Evolutionary conservation across 495 filamentous ascomycete species (phyloP).

Genomic region (Niebla homalea): DNA sequence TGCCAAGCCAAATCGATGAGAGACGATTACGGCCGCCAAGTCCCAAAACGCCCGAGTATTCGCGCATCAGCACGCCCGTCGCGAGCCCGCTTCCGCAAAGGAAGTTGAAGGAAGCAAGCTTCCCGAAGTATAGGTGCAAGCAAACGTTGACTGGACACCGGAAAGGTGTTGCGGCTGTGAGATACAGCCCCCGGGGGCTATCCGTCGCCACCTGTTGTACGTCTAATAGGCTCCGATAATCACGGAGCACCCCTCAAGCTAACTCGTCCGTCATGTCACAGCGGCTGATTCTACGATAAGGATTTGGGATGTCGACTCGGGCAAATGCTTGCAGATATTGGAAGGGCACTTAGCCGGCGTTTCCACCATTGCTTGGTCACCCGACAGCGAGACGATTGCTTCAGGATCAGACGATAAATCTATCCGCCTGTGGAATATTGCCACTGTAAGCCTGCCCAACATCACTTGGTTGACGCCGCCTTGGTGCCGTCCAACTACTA

Average conservation of each 20-base stretch:
- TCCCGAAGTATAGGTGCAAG: conserved; percentile 45
- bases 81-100: conserved; percentile 6
- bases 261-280: conserved; percentile 16
- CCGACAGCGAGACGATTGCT: conserved; percentile 72
- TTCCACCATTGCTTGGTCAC: conserved; percentile 79
- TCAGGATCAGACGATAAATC: conserved; percentile 93
- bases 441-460: conserved; percentile 41
- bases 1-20: not conserved
- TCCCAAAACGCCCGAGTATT: conserved; percentile 10
- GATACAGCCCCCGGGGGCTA: conserved; percentile 76
- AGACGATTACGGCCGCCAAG: not conserved
- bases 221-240: conserved; percentile 12
- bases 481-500: conserved; percentile 7
- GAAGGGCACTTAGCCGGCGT: conserved; percentile 88
- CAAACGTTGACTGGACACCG: conserved; percentile 62
- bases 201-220: conserved; percentile 81
- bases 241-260: not conserved
- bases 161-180: conserved; percentile 68
- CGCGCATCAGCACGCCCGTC: conserved; percentile 12
- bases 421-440: conserved; percentile 81
- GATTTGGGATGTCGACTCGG: conserved; percentile 74
- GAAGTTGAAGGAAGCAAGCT: conserved; percentile 7
- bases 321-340: conserved; percentile 70
- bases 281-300: conserved; percentile 80
- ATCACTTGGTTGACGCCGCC: not conserved